Conservation (phyloP, 164 flowering plant genomes). For the Houttuynia cordata region DNA sequence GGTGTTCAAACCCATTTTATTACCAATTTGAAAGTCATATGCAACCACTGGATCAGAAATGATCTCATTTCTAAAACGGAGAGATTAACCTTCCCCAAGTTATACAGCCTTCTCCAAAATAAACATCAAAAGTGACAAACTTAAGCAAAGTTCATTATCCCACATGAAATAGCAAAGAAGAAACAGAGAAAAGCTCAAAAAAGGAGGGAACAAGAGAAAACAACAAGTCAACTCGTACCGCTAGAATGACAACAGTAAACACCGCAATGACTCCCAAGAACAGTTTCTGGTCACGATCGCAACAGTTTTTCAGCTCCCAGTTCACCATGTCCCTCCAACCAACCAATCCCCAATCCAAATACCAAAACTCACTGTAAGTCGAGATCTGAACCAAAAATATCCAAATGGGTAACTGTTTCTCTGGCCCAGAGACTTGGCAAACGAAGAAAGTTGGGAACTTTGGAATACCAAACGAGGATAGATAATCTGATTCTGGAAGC, state of each 20-base stretch:
- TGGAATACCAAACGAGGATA: background rate
- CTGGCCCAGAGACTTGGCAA: background rate
- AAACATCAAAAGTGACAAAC: background rate
- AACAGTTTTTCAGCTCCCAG: conserved; percentile 69
- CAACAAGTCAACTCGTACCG: conserved; percentile 21
- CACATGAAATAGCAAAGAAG: background rate
- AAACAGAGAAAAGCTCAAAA: background rate
- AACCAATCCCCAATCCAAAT: background rate
- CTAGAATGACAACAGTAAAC: conserved; percentile 62
- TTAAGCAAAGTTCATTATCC: background rate
- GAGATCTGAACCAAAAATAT: background rate
- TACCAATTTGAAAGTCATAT: background rate
- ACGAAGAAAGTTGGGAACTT: background rate
- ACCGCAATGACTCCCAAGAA: conserved; percentile 44
- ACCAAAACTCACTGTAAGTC: background rate
- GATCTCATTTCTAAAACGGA: too few species aligned
- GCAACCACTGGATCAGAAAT: background rate
- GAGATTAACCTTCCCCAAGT: too few species aligned
- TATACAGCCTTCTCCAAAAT: background rate
- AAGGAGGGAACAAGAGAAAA: background rate
- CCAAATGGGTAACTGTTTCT: background rate
- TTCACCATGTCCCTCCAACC: conserved; percentile 21
- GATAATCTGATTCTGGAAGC: too few species aligned
- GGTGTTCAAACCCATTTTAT: background rate
- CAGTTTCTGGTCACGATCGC: conserved; percentile 48